Percentiles rank a stretch among this genome's conserved stretches.
Evolutionary conservation across 768 basidiomycete genomes (phyloP).

Genomic region (Agaricus blazei): DNA sequence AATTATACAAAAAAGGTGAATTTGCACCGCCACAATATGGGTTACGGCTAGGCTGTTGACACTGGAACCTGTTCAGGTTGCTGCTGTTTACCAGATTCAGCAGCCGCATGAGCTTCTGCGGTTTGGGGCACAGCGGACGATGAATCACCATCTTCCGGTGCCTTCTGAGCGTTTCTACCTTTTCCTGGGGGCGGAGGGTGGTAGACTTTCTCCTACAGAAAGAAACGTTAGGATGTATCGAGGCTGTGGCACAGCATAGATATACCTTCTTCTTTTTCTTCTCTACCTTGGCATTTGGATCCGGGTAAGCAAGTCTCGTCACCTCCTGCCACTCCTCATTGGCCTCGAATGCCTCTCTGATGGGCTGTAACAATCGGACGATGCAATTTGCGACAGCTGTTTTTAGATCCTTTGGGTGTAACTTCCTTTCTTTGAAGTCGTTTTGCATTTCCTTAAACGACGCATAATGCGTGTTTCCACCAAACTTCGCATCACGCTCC

Average conservation of each 20-base stretch:
- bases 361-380: constrained; percentile 69
- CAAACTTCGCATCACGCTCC: constrained; percentile 71
- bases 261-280: constrained; percentile 65
- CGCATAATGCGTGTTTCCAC: constrained; percentile 73
- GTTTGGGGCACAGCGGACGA: constrained; percentile 2
- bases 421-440: constrained; percentile 68
- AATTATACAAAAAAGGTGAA: background rate
- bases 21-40: background rate
- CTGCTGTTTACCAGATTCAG: constrained; percentile 15
- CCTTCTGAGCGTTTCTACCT: constrained; percentile 48
- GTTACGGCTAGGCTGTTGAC: background rate
- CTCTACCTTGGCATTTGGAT: constrained; percentile 56
- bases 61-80: background rate
- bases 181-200: constrained; percentile 81
- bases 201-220: constrained; percentile 67
- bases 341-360: constrained; percentile 70
- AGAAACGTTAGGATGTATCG: background rate
- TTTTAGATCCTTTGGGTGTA: constrained; percentile 94
- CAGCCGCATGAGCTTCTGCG: constrained; percentile 13
- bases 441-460: constrained; percentile 60
- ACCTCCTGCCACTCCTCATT: constrained; percentile 78
- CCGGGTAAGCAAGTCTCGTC: constrained; percentile 81
- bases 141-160: constrained; percentile 11
- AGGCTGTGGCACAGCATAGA: background rate
- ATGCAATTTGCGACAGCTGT: constrained; percentile 68